Evolutionary conservation across 75 land plant species (phyloP).

Genomic region (Pinus taeda): DNA sequence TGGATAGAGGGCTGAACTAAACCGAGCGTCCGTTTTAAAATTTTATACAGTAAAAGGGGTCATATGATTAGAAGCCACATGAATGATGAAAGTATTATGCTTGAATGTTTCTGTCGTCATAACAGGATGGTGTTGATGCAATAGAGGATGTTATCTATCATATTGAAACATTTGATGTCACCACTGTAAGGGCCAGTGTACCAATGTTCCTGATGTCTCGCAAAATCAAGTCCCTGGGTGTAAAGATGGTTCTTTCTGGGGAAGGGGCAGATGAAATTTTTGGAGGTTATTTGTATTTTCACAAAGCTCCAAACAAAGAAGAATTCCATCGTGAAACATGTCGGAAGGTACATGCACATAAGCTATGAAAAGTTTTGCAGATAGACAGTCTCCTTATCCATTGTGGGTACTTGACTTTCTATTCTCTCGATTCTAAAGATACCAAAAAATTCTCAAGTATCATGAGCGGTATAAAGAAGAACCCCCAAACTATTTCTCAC

Average conservation of each 20-base stretch:
- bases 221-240: slow-evolving; percentile 93
- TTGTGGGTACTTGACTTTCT: no score
- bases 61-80: neutral
- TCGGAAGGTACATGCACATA: slow-evolving; percentile 55
- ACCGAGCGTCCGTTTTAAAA: no score
- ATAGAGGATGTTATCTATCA: slow-evolving; percentile 96
- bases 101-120: no score
- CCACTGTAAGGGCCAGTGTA: slow-evolving; percentile 96
- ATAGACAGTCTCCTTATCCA: no score
- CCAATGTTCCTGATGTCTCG: slow-evolving; percentile 99
- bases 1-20: no score
- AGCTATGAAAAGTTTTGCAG: no score
- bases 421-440: no score
- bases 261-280: slow-evolving; percentile 98
- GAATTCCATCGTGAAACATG: slow-evolving; percentile 93
- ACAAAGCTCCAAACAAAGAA: slow-evolving; percentile 98
- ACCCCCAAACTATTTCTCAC: no score
- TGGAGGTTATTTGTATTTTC: slow-evolving; percentile 98
- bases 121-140: slow-evolving; percentile 95
- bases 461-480: no score
- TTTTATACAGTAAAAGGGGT: no score
- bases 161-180: slow-evolving; percentile 95
- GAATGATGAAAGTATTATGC: no score
- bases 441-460: no score
- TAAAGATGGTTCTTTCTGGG: slow-evolving; percentile 98